phyloP scores from a whole-genome alignment of 306 rosid genomes.

The Erythrophleum fordii region DNA sequence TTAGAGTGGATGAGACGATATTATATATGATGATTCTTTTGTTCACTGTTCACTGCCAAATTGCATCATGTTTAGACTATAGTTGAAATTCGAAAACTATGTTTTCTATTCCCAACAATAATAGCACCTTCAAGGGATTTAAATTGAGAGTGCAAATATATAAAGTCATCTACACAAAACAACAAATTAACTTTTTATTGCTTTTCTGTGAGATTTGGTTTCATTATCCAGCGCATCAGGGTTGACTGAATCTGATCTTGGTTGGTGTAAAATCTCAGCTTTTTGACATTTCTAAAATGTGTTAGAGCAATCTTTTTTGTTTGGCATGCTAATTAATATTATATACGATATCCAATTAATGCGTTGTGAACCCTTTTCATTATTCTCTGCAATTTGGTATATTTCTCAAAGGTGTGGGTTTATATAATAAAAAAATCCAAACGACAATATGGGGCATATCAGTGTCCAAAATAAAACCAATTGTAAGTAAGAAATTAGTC shows the following conservation, averaged over 20 bases:
- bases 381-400: too few relatives aligned
- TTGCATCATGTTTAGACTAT: neutral
- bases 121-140: neutral
- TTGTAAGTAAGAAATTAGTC: too few relatives aligned
- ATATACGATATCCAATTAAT: neutral
- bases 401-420: too few relatives aligned
- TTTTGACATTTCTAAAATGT: constrained; percentile 8
- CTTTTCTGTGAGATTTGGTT: neutral
- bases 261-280: constrained; percentile 1
- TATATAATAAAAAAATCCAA: too few relatives aligned
- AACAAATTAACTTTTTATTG: neutral
- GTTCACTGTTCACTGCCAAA: constrained; percentile 20
- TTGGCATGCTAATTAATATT: neutral
- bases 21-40: constrained; percentile 26
- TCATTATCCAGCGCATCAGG: neutral
- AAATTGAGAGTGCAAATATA: neutral
- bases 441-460: too few relatives aligned
- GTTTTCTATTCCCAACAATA: neutral
- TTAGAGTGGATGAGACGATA: neutral
- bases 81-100: neutral
- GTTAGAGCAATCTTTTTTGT: neutral
- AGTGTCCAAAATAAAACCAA: too few relatives aligned
- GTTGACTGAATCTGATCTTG: neutral
- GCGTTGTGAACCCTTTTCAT: neutral
- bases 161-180: constrained; percentile 13